Evolutionary conservation across 2,329 filamentous ascomycete species (phyloP).

Genomic region (Colletotrichum sp.): DNA sequence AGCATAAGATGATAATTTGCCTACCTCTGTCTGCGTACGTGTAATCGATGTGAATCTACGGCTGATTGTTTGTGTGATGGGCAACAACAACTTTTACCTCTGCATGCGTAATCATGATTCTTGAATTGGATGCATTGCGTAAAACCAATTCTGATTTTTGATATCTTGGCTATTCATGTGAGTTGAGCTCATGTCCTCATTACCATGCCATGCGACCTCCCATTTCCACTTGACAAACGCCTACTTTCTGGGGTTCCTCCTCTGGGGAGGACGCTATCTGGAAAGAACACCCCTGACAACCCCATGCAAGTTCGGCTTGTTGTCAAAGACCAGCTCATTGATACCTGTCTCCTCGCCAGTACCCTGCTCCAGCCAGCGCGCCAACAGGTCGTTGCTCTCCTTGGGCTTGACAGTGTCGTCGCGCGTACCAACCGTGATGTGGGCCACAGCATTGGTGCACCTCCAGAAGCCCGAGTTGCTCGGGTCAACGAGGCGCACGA

Average conservation of each 20-base stretch:
- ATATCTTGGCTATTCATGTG: neutral
- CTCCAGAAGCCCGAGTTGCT: constrained; percentile 57
- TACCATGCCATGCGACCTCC: neutral
- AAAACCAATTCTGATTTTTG: neutral
- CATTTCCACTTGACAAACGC: neutral
- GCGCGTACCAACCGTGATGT: constrained; percentile 89
- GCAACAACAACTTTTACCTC: neutral
- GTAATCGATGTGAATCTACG: neutral
- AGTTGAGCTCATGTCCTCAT: neutral
- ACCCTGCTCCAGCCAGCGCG: constrained; percentile 71
- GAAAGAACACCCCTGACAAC: constrained; percentile 53
- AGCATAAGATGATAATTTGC: neutral
- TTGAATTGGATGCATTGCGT: neutral
- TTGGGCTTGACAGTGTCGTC: constrained; percentile 80
- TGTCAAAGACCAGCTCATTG: constrained; percentile 53
- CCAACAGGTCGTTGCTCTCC: constrained; percentile 88
- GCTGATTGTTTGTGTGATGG: neutral
- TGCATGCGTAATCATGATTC: neutral
- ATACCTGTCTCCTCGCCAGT: constrained; percentile 48
- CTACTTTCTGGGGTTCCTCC: neutral
- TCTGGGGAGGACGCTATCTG: constrained; percentile 35
- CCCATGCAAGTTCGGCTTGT: constrained; percentile 52
- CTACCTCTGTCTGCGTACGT: neutral
- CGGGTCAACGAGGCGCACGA: constrained; percentile 73
- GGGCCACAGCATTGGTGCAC: constrained; percentile 79